Evolutionary conservation across 306 rosid species (phyloP).

Genomic region (Mucuna pruriens): DNA sequence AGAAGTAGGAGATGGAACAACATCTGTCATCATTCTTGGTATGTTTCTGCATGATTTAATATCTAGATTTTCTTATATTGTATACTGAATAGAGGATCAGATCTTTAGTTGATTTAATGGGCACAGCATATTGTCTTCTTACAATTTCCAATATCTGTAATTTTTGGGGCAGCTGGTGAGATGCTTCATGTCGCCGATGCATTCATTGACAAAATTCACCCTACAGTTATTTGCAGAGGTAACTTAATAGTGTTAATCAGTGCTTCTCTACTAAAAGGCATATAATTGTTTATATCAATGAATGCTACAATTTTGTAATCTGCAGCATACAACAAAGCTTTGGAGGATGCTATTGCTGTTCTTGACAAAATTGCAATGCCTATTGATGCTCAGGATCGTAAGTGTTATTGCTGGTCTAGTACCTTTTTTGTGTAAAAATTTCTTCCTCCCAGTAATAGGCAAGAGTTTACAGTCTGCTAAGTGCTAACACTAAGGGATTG

Average conservation of each 20-base stretch:
- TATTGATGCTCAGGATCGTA: slow-evolving; percentile 85
- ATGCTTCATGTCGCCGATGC: slow-evolving; percentile 99
- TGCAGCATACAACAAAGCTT: slow-evolving; percentile 92
- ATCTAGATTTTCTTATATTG: slow-evolving; percentile 5
- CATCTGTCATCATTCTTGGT: slow-evolving; percentile 98
- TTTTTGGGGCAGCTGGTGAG: slow-evolving; percentile 81
- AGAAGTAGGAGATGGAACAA: slow-evolving; percentile 99
- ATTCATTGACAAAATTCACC: slow-evolving; percentile 90
- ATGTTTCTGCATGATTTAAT: slow-evolving; percentile 32
- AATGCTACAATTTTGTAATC: slow-evolving; percentile 27
- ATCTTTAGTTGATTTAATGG: slow-evolving; percentile 1
- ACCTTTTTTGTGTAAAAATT: background rate
- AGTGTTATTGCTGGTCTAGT: slow-evolving; percentile 43
- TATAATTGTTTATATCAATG: slow-evolving; percentile 10
- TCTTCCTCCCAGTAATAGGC: background rate
- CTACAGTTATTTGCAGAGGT: slow-evolving; percentile 98
- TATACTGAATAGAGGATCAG: background rate
- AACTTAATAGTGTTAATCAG: slow-evolving; percentile 13
- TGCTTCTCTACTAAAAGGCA: slow-evolving; percentile 19
- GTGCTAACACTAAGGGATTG: no score
- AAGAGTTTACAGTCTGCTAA: background rate
- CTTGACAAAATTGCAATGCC: slow-evolving; percentile 94
- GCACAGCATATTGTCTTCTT: background rate
- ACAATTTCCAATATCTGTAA: slow-evolving; percentile 20
- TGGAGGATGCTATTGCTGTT: slow-evolving; percentile 92